phyloP scores from a whole-genome alignment of 208 protist genomes.

The Crithidia mellificae region DNA sequence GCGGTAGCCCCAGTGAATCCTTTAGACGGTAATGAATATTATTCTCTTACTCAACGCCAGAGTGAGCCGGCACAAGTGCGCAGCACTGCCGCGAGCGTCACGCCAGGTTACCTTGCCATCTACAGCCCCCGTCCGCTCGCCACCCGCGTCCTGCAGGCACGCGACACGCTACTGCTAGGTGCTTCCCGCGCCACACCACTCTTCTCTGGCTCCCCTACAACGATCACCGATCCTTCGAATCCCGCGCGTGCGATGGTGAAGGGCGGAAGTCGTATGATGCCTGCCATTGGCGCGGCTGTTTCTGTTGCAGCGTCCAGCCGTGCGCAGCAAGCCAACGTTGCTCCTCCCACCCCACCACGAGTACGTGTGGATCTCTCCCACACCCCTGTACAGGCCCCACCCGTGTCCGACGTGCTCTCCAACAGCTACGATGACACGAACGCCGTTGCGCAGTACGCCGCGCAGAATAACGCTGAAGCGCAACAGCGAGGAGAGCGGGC shows the following conservation, averaged over 20 bases:
- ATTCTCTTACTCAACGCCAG: too few relatives aligned
- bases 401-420: neutral
- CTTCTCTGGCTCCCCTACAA: too few relatives aligned
- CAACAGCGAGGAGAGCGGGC: too few relatives aligned
- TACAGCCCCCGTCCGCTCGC: slow-evolving; percentile 9
- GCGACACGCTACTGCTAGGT: slow-evolving; percentile 9
- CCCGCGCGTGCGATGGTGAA: too few relatives aligned
- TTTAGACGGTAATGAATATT: too few relatives aligned
- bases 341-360: neutral
- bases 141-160: slow-evolving; percentile 1
- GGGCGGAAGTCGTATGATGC: slow-evolving; percentile 13
- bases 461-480: neutral
- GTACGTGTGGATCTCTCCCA: slow-evolving; percentile 11
- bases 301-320: neutral
- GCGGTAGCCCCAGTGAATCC: too few relatives aligned
- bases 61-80: neutral
- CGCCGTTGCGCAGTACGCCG: neutral
- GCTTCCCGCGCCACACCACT: too few relatives aligned
- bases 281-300: slow-evolving; percentile 17
- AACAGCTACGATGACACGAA: slow-evolving; percentile 11
- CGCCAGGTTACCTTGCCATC: slow-evolving; percentile 1
- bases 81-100: neutral
- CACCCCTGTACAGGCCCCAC: slow-evolving; percentile 2
- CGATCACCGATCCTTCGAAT: too few relatives aligned
- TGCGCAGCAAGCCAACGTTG: neutral